Percentiles rank a stretch among this genome's conserved stretches.
phyloP scores from a whole-genome alignment of 2,329 filamentous ascomycete species.

The Verticillium alfalfae region DNA sequence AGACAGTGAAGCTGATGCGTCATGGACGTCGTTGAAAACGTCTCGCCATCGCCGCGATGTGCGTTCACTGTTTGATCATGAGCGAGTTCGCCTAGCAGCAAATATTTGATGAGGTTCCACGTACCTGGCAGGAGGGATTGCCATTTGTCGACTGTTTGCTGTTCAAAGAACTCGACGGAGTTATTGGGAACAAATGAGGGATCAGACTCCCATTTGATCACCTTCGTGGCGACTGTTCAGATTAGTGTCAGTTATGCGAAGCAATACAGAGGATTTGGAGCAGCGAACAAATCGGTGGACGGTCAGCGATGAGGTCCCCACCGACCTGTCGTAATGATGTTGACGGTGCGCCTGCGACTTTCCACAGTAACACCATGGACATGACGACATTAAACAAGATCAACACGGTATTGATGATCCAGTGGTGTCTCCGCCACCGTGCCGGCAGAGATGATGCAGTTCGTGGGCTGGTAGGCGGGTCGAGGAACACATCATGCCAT shows the following conservation, averaged over 20 bases:
- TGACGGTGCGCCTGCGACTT: conserved; percentile 3
- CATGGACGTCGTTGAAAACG: conserved; percentile 32
- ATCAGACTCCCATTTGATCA: conserved; percentile 31
- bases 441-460: background rate
- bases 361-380: conserved; percentile 7
- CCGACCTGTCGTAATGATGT: conserved; percentile 24
- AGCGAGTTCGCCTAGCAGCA: conserved; percentile 18
- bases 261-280: background rate
- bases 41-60: conserved; percentile 20
- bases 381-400: conserved; percentile 8
- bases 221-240: conserved; percentile 24
- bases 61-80: conserved; percentile 4
- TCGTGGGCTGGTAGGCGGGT: background rate
- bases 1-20: conserved; percentile 35
- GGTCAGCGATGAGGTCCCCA: conserved; percentile 28
- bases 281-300: conserved; percentile 24
- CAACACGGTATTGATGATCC: conserved; percentile 8
- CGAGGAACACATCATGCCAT: conserved; percentile 7
- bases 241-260: background rate
- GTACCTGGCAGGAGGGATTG: conserved; percentile 33
- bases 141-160: conserved; percentile 29
- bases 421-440: conserved; percentile 2
- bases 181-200: conserved; percentile 30
- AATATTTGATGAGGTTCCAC: conserved; percentile 14
- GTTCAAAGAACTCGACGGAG: conserved; percentile 29